A percentile compares a stretch with the other conserved stretches of the same genome.
Evolutionary conservation across 805 yeast species (phyloP).

Genomic region (Zygotorulaspora sp.): DNA sequence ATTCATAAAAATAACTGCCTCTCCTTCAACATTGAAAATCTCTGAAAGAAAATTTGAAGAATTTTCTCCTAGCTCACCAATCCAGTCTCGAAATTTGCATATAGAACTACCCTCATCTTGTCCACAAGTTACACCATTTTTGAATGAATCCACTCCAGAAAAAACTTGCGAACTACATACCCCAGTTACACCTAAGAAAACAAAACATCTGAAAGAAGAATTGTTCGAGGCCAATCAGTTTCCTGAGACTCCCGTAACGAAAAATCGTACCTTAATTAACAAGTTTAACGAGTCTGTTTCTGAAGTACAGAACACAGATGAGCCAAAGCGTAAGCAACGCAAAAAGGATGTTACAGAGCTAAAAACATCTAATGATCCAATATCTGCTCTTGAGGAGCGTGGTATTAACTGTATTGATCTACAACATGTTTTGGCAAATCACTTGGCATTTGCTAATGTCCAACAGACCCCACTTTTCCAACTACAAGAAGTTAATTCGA

Average conservation of each 20-base stretch:
- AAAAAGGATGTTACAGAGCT: conserved; percentile 2
- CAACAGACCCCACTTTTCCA: conserved; percentile 82
- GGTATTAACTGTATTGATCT: conserved; percentile 48
- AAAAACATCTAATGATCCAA: conserved; percentile 3
- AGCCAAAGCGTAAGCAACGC: conserved; percentile 7
- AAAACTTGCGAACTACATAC: not conserved
- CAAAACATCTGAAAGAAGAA: not conserved
- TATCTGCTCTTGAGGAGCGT: conserved; percentile 16
- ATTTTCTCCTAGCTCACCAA: not conserved
- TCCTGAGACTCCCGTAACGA: conserved; percentile 5
- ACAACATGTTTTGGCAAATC: conserved; percentile 67
- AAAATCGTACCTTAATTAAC: not conserved
- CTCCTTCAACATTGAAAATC: conserved; percentile 17
- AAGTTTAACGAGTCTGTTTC: conserved; percentile 35
- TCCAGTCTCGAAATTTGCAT: not conserved
- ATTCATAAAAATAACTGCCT: conserved; percentile 12
- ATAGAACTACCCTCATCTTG: too few species aligned
- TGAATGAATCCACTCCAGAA: not conserved
- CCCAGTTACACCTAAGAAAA: conserved; percentile 4
- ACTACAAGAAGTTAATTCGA: conserved; percentile 57
- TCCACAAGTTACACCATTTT: not conserved
- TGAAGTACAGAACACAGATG: conserved; percentile 21
- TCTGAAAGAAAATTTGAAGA: not conserved
- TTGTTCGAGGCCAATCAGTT: not conserved
- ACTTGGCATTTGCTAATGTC: conserved; percentile 83